Base-by-base conservation (phyloP, 2,329 filamentous ascomycete species). In the Fulvia fulva region DNA sequence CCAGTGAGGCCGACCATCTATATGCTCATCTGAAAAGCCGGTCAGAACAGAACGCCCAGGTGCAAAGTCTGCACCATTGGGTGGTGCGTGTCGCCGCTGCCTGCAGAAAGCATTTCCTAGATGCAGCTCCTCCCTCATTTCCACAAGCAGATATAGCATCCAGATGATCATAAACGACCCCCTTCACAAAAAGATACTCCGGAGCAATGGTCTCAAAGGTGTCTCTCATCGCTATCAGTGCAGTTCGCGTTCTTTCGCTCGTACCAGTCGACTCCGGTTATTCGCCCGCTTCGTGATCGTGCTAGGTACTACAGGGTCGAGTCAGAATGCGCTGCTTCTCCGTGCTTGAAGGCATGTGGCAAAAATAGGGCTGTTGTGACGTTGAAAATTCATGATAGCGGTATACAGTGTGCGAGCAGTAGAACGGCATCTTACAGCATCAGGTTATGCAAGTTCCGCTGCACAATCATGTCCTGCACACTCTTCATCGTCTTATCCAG, bases 391-490 rank as follows among this genome's bases (percentile, higher is more conserved):
- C n/a, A 32, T 25, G 11, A 11, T 50, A 50, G 47, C n/a, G 21
- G 23, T 50, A 30, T 11, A 50, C 23, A 26, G 47, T 30, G 26
- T 12, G 23, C n/a, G 16, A 56, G 58, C 47, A 59, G 23, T 53
- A 56, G 43, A 59, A 41, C 53, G 47, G 51, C 58, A 21, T 32
- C 65, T 71, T 67, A 74, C 67, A 74, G 67, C 72, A 81, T 80
- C 62, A 81, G 69, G 46, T 75, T 75, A 63, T 80, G 78, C 65
- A 81, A 71, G 64, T 81, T 81, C 58, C 78, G 76, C 67, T 80
- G 78, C 53, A 81, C 78, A 64, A 81, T 81, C 78, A 80, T 81
- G 64, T 81, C 78, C 65, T 81, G 78, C 51, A 81, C 64, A 34
- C 77, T 80, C 54, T 74, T 75, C 78, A 81, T 81, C 26, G 78